Percentiles rank a stretch among this genome's conserved stretches.
Conservation (phyloP, 306 rosid genomes). For the Cucurbita ficifolia region DNA sequence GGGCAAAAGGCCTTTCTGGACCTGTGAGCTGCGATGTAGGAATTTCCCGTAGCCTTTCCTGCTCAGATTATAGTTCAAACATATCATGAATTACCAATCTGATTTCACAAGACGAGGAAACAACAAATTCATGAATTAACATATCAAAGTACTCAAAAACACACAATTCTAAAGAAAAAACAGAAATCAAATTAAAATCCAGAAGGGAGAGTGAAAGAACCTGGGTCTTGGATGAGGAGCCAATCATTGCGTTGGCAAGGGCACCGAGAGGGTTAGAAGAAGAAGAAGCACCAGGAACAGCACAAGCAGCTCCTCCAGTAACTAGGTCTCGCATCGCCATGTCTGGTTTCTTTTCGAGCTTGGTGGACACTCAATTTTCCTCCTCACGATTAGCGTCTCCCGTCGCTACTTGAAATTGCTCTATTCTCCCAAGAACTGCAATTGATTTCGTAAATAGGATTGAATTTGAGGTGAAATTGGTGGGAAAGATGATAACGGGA, state of each 20-base stretch:
- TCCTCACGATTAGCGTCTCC: not conserved
- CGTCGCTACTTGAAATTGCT: not conserved
- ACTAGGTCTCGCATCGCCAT: conserved; percentile 97
- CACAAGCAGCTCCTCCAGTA: conserved; percentile 66
- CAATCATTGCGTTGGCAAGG: conserved; percentile 68
- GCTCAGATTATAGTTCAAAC: not conserved
- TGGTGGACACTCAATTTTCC: not conserved
- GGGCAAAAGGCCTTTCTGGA: conserved; percentile 30
- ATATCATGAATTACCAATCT: not conserved
- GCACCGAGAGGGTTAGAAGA: conserved; percentile 71
- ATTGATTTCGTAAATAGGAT: not conserved
- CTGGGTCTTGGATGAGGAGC: conserved; percentile 76
- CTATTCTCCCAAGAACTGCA: not conserved
- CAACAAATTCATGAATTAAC: not conserved
- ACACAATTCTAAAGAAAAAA: not conserved
- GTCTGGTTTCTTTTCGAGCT: not conserved
- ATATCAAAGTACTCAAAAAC: not conserved
- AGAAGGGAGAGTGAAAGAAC: conserved; percentile 2
- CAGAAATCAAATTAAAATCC: not conserved
- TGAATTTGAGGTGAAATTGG: not conserved
- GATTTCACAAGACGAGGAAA: not conserved
- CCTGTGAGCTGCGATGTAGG: conserved; percentile 43
- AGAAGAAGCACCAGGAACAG: conserved; percentile 67
- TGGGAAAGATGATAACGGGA: not conserved
- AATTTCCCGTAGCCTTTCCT: conserved; percentile 82